Base-by-base conservation (phyloP, 1,284 basidiomycete species). In the Ganoderma resinaceum region DNA sequence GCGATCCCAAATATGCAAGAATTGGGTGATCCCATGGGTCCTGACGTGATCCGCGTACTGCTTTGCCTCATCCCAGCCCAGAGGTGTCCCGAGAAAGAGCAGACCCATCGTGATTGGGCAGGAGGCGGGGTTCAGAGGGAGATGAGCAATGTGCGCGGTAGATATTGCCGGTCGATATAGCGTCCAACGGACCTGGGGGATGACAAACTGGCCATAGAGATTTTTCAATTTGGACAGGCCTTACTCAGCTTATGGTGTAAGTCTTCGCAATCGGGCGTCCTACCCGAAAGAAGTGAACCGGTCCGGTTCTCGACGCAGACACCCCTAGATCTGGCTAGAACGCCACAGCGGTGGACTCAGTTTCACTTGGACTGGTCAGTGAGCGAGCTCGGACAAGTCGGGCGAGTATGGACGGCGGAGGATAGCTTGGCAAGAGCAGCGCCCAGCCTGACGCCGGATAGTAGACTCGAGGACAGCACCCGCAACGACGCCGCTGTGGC, bases 11-110 rank as follows among this genome's bases (percentile, higher is more conserved):
- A 92, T 95, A 75, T 96, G 87, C 63, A 99, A 82, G 79, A 99
- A 98, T 82, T 99, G 98, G 26, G 94, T 91, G 77, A 99, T 96
- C 49, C 98, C 98, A 80, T 99, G 97, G 65, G 86, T 82, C 71
- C 97, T 88, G 74, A 99, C 95, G 83, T 99, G 95, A 77, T 96
- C 91, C 16, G 95, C 94, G 76, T 95, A 87, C 70, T 91, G 87
- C 82, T 93, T 94, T 60, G 96, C 92, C 76, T 99, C 93, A 66
- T 93, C 88, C 98, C 98, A 99, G 62, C 88, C 83, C 70, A 99
- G 89, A 33, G 98, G 96, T 4, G 97, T 99, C 70, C 98, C 98
- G 67, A 98, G 91, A 70, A 92, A 95, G 70, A 99, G 84, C 61
- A 99, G 90, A 70, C 98, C 98, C 98, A 99, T 99, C 65, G 61